Conservation (phyloP, 208 protist species). For the Crithidia fasciculata region DNA sequence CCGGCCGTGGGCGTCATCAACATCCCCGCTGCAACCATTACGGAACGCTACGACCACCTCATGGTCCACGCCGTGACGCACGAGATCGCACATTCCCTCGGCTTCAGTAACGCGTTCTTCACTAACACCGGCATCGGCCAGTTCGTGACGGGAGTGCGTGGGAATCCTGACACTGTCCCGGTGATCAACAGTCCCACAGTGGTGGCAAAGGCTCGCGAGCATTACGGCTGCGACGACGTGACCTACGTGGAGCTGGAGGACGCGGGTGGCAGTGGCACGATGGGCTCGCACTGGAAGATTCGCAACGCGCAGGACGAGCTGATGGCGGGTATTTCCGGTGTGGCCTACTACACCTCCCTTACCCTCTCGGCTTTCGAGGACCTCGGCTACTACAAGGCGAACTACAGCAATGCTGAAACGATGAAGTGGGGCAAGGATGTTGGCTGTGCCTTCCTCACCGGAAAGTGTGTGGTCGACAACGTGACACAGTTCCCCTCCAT, state of each 20-base stretch:
- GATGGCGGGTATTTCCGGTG: conserved; percentile 55
- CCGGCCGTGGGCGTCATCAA: conserved; percentile 61
- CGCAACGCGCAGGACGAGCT: conserved; percentile 83
- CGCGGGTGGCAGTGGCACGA: conserved; percentile 44
- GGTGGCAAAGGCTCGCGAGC: conserved; percentile 36
- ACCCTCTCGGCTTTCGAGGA: conserved; percentile 88
- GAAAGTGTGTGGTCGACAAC: conserved; percentile 47
- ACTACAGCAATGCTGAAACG: conserved; percentile 62
- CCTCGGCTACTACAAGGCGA: conserved; percentile 79
- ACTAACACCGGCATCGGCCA: neutral
- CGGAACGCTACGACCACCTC: neutral
- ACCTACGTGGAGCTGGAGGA: conserved; percentile 85
- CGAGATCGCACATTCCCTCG: conserved; percentile 87
- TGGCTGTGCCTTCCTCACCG: conserved; percentile 60
- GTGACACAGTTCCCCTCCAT: conserved; percentile 46
- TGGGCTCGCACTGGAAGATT: conserved; percentile 85
- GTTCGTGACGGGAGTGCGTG: conserved; percentile 26
- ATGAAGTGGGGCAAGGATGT: conserved; percentile 74
- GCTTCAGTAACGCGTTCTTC: conserved; percentile 49
- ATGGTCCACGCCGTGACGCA: conserved; percentile 53
- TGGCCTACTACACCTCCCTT: conserved; percentile 63
- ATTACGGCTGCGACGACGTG: conserved; percentile 72
- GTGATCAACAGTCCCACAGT: conserved; percentile 46
- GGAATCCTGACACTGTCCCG: conserved; percentile 23
- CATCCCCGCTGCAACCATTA: conserved; percentile 46